phyloP scores from a whole-genome alignment of 2,329 filamentous ascomycete genomes.

The Pseudogymnoascus sp. region DNA sequence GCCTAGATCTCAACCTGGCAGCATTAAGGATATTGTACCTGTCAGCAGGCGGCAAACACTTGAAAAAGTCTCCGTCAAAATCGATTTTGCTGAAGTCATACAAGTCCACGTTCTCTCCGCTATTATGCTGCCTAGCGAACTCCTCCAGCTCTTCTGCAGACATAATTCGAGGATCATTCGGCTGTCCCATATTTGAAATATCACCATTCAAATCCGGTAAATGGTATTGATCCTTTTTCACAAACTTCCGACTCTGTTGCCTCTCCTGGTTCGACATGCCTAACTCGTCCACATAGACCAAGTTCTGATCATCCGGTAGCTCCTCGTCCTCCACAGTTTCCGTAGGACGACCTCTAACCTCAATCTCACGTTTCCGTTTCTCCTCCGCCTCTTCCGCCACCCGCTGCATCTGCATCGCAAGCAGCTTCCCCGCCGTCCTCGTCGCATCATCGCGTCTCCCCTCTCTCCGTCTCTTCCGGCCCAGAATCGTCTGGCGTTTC shows the following conservation, averaged over 20 bases:
- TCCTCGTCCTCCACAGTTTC: constrained; percentile 57
- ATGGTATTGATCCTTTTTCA: constrained; percentile 92
- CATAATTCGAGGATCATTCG: constrained; percentile 94
- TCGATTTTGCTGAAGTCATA: constrained; percentile 99
- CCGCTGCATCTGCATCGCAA: constrained; percentile 91
- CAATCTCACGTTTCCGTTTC: constrained; percentile 46
- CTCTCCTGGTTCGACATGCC: constrained; percentile 74
- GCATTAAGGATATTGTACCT: constrained; percentile 97
- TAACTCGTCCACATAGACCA: constrained; percentile 89
- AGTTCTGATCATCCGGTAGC: constrained; percentile 58
- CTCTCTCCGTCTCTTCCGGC: constrained; percentile 72
- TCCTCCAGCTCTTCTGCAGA: constrained; percentile 88
- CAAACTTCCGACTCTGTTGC: constrained; percentile 67
- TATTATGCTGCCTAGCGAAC: constrained; percentile 87
- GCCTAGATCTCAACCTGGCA: constrained; percentile 74
- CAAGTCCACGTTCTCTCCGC: constrained; percentile 80
- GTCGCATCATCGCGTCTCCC: constrained; percentile 89
- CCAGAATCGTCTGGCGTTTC: constrained; percentile 84
- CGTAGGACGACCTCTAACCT: constrained; percentile 30
- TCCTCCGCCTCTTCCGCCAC: constrained; percentile 77
- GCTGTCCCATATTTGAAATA: constrained; percentile 78
- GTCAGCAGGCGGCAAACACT: constrained; percentile 80
- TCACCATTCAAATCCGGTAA: constrained; percentile 75
- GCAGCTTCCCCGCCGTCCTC: constrained; percentile 80
- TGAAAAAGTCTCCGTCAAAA: constrained; percentile 92